Percentiles rank a stretch among this genome's conserved stretches.
phyloP scores from a whole-genome alignment of 2,329 filamentous ascomycete genomes.

The Teratosphaeriaceae sp. region DNA sequence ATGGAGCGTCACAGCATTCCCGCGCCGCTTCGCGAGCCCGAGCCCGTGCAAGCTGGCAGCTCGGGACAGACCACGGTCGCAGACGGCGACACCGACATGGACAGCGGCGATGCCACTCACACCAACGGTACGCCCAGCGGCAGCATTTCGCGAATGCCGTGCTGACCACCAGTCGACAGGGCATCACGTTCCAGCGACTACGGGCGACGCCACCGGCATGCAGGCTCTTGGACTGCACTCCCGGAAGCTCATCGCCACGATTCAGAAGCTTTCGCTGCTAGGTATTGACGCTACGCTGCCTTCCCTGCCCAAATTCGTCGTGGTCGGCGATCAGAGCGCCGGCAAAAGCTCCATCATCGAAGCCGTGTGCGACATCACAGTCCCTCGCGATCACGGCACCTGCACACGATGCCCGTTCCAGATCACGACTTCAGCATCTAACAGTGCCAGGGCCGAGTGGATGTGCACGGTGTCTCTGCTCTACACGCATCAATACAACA shows the following conservation, averaged over 20 bases:
- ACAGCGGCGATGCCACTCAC: background rate
- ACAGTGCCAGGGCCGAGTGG: conserved; percentile 45
- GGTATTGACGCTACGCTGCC: conserved; percentile 63
- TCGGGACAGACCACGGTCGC: conserved; percentile 1
- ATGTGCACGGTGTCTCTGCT: background rate
- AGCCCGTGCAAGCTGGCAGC: background rate
- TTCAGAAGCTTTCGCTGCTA: conserved; percentile 62
- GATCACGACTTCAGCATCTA: conserved; percentile 58
- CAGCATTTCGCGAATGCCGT: too few species aligned
- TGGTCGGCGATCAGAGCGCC: conserved; percentile 78
- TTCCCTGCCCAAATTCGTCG: conserved; percentile 68
- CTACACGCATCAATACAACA: conserved; percentile 52
- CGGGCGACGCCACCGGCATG: conserved; percentile 21
- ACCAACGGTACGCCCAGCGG: background rate
- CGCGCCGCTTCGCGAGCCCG: too few species aligned
- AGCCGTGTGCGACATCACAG: conserved; percentile 54
- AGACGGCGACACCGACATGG: conserved; percentile 5
- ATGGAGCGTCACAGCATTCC: too few species aligned
- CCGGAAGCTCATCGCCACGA: conserved; percentile 58
- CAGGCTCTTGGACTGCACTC: conserved; percentile 54
- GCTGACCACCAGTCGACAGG: too few species aligned
- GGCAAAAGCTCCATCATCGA: conserved; percentile 60
- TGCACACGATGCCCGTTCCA: conserved; percentile 75
- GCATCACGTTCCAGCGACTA: conserved; percentile 6
- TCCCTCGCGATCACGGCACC: conserved; percentile 63